Base-by-base conservation (phyloP, 129 eudicot species). In the Chrysanthemum seticuspe region DNA sequence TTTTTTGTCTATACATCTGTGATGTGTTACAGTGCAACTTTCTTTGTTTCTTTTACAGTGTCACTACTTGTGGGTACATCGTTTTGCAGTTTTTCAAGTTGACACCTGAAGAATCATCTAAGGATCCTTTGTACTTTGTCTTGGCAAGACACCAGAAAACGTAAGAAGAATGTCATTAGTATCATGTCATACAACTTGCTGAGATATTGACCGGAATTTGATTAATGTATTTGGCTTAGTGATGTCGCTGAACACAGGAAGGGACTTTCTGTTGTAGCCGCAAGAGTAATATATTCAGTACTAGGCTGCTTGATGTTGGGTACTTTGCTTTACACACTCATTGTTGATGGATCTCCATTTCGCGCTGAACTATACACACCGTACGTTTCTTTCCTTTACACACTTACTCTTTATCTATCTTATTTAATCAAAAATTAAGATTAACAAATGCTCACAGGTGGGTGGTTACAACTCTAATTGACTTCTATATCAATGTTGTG, bases 21-120 rank as follows among this genome's bases (percentile, higher is more conserved):
- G 9, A 40, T 40, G 47, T 40, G 47, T 40, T 40, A 40, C 47
- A 7, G 47, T 40, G 47, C 47, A 40, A 40, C 47, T 40, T 31
- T 50, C 54, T 50, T 34, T 6, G 11, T 1, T 47, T 75, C 27
- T 69, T 70, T 56, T 58, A 67, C 87, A 92, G 98, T 82, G 86
- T 92, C 68, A 81, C 95, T 18, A 87, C 96, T 16, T 92, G 96
- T 69, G 74, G 76, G 48, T 92, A 92, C 82, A 82, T 92, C 49
- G 80, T 79, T 68, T 8, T 91, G 74, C 96, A 87, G 72, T 82
- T 92, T 60, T 79, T 80, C 72, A 85, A 81, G 90, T 76, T 89
- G 67, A 77, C 98, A 83, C 81, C 95, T 71, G 84, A 87, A 68
- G 98, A 92, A 76, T 84, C 96, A 64, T 52, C 75, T 36, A 82